Conservation (phyloP, 305 asterid genomes). For the Salvia sclarea region DNA sequence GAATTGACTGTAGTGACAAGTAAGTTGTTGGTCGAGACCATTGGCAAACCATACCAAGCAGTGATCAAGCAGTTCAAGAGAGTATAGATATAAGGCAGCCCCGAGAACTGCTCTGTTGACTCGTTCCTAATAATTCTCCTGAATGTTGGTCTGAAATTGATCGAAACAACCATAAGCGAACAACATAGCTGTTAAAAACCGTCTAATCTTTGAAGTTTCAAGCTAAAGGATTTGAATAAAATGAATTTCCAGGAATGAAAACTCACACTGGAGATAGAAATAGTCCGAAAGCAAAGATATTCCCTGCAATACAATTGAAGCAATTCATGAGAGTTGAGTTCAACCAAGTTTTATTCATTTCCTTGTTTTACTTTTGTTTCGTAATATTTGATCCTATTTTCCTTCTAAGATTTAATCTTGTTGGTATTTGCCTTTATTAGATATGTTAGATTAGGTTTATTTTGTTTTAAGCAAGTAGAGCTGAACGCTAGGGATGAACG, state of each 20-base stretch:
- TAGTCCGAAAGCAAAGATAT: conserved; percentile 64
- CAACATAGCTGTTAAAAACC: background rate
- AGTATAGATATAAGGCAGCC: conserved; percentile 63
- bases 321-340: conserved; percentile 26
- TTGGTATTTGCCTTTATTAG: too few relatives aligned
- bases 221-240: background rate
- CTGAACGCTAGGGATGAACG: background rate
- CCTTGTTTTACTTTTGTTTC: background rate
- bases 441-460: background rate
- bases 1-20: conserved; percentile 66
- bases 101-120: conserved; percentile 68
- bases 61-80: conserved; percentile 70
- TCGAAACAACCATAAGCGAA: background rate
- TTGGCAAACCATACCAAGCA: conserved; percentile 70
- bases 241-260: background rate
- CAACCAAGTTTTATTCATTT: background rate
- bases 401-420: background rate
- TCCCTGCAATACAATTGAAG: conserved; percentile 47
- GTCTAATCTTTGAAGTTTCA: background rate
- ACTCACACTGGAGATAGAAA: conserved; percentile 72
- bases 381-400: background rate
- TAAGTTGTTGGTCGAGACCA: conserved; percentile 53
- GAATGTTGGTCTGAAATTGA: conserved; percentile 55
- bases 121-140: conserved; percentile 57
- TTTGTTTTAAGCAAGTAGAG: background rate